Conservation (phyloP, 768 basidiomycete species). For the Mycena rosella region DNA sequence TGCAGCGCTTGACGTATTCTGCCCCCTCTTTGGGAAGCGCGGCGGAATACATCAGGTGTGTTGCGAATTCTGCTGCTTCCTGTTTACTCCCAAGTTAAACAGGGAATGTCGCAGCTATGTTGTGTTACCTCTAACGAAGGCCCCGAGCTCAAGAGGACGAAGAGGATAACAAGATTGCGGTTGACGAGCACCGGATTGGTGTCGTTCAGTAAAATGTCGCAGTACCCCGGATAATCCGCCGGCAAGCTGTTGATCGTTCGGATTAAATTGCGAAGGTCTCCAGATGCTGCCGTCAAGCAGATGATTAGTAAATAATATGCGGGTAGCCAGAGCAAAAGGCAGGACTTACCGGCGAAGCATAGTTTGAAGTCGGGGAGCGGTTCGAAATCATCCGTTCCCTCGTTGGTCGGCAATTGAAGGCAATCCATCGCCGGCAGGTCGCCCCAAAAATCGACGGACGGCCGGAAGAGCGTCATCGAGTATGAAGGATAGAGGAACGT, state of each 20-base stretch:
- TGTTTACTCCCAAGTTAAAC: conserved; percentile 5
- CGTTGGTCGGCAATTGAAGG: conserved; percentile 43
- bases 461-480: conserved; percentile 27
- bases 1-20: conserved; percentile 41
- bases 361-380: conserved; percentile 40
- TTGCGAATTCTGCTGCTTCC: conserved; percentile 48
- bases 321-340: too few species aligned
- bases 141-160: conserved; percentile 43
- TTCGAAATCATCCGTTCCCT: conserved; percentile 22
- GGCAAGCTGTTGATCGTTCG: conserved; percentile 53
- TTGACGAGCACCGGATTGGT: conserved; percentile 52
- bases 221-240: conserved; percentile 49
- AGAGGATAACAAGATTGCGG: conserved; percentile 55
- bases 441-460: conserved; percentile 39
- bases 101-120: not conserved
- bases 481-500: conserved; percentile 34
- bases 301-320: not conserved
- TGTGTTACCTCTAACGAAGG: conserved; percentile 35
- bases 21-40: conserved; percentile 42
- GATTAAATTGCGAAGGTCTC: conserved; percentile 48
- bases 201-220: conserved; percentile 56
- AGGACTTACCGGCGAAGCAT: conserved; percentile 43
- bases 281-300: conserved; percentile 36
- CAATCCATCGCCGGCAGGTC: conserved; percentile 47
- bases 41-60: conserved; percentile 52